A percentile compares a stretch with the other conserved stretches of the same genome.
phyloP scores from a whole-genome alignment of 2,329 filamentous ascomycete genomes.

The Trichoderma cornu-damae region DNA sequence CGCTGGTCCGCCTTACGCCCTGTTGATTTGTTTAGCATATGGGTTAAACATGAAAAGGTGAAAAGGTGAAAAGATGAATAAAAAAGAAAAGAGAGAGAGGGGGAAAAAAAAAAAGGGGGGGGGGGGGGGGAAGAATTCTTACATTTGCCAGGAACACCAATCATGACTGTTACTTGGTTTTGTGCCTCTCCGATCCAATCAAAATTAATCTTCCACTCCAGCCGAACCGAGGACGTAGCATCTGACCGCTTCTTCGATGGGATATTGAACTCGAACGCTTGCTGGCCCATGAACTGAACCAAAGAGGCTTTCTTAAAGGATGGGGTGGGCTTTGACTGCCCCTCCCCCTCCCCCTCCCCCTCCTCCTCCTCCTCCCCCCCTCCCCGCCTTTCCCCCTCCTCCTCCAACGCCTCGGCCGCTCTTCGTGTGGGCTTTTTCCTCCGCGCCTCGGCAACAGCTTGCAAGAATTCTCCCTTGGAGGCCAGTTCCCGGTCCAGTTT shows the following conservation, averaged over 20 bases:
- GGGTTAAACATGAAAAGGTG: background rate
- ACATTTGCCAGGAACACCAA: slow-evolving; percentile 60
- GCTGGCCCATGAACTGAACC: slow-evolving; percentile 49
- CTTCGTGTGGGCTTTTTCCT: slow-evolving; percentile 24
- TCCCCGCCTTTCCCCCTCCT: slow-evolving; percentile 24
- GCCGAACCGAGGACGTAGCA: slow-evolving; percentile 41
- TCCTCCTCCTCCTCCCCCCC: slow-evolving; percentile 21
- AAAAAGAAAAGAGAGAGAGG: rapidly evolving
- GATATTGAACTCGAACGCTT: slow-evolving; percentile 43
- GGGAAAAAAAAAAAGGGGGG: too few relatives aligned
- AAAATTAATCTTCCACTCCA: slow-evolving; percentile 61
- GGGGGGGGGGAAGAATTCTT: too few relatives aligned
- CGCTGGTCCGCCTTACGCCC: slow-evolving; percentile 57
- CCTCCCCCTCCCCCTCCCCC: slow-evolving; percentile 20
- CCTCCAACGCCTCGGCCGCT: slow-evolving; percentile 22
- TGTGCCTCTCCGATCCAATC: slow-evolving; percentile 70
- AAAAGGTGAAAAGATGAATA: too few relatives aligned
- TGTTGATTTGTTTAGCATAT: slow-evolving; percentile 30
- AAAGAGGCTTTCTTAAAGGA: slow-evolving; percentile 39
- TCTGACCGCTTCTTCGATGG: slow-evolving; percentile 31
- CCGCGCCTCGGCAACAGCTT: slow-evolving; percentile 25
- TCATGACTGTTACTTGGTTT: slow-evolving; percentile 50
- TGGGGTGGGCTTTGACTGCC: background rate
- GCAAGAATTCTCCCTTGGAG: slow-evolving; percentile 28
- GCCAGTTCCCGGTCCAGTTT: slow-evolving; percentile 46